Conservation (phyloP, 352 stramenopile genomes). For the Pythium grandisporangium region DNA sequence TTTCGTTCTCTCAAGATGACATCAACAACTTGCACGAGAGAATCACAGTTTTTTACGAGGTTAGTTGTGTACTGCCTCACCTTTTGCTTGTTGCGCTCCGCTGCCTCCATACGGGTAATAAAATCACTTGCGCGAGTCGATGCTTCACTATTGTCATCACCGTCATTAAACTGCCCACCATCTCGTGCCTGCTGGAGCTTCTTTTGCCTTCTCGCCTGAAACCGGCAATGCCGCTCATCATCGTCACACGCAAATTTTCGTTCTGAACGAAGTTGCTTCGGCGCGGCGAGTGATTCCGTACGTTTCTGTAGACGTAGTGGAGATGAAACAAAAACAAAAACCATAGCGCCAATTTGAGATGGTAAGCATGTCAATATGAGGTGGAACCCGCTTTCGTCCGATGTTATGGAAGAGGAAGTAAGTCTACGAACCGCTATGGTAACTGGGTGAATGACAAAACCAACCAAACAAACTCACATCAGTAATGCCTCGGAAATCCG, state of each 20-base stretch:
- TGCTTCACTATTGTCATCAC: constrained; percentile 14
- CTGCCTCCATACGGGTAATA: constrained; percentile 68
- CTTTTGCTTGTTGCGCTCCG: constrained; percentile 72
- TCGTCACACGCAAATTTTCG: constrained; percentile 65
- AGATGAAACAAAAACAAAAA: too few species aligned
- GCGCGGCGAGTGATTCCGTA: constrained; percentile 46
- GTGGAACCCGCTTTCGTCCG: too few species aligned
- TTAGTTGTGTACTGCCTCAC: constrained; percentile 20
- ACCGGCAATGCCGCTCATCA: constrained; percentile 66
- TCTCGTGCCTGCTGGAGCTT: constrained; percentile 11
- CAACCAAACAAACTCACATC: too few species aligned
- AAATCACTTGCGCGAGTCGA: constrained; percentile 30
- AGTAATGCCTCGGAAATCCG: too few species aligned
- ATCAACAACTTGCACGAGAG: too few species aligned
- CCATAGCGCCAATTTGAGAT: too few species aligned
- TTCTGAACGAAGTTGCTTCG: constrained; percentile 22
- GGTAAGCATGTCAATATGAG: too few species aligned
- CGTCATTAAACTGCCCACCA: constrained; percentile 18
- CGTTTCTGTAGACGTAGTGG: constrained; percentile 57
- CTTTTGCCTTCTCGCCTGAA: constrained; percentile 25
- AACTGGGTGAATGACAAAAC: too few species aligned
- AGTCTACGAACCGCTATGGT: too few species aligned
- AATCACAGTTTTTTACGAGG: too few species aligned
- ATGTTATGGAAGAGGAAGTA: too few species aligned
- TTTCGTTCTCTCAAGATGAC: too few species aligned